A percentile compares a stretch with the other conserved stretches of the same genome.
Conservation (phyloP, 1,284 basidiomycete species). For the Athelia psychrophila region DNA sequence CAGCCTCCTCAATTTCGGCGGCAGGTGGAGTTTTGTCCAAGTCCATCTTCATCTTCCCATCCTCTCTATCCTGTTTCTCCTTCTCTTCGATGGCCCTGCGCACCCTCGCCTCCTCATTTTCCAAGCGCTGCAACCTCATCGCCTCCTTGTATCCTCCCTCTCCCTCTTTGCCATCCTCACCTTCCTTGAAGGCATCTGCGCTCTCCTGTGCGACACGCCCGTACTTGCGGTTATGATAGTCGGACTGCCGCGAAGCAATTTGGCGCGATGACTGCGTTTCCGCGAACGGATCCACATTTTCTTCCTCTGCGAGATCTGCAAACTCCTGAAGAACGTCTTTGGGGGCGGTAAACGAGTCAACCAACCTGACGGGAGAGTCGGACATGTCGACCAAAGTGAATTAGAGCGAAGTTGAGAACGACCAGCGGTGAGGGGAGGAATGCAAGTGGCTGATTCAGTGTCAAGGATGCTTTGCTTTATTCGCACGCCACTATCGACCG, state of each 20-base stretch:
- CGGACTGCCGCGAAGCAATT: constrained; percentile 91
- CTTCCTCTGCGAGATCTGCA: constrained; percentile 87
- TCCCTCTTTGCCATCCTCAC: constrained; percentile 59
- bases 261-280: constrained; percentile 91
- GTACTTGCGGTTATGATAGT: constrained; percentile 95
- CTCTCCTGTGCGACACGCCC: constrained; percentile 76
- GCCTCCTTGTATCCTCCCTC: constrained; percentile 95
- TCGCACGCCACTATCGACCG: too few relatives aligned
- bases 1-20: constrained; percentile 68
- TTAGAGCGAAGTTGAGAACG: background rate
- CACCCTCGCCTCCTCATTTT: constrained; percentile 92
- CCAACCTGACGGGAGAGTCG: constrained; percentile 52
- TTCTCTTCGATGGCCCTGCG: constrained; percentile 86
- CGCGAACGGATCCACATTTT: constrained; percentile 90
- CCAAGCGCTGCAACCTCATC: constrained; percentile 89
- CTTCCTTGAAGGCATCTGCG: constrained; percentile 73
- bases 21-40: constrained; percentile 86
- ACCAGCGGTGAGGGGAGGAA: background rate
- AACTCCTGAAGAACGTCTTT: constrained; percentile 96
- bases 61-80: constrained; percentile 75
- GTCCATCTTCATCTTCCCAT: constrained; percentile 81
- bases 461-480: too few relatives aligned
- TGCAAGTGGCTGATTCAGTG: too few relatives aligned
- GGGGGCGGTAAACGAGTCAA: constrained; percentile 88
- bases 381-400: constrained; percentile 33